Evolutionary conservation across 2,329 filamentous ascomycete species (phyloP), one percentile per base, ranked within the genome.

Genomic region (Pezicula carpinea): DNA sequence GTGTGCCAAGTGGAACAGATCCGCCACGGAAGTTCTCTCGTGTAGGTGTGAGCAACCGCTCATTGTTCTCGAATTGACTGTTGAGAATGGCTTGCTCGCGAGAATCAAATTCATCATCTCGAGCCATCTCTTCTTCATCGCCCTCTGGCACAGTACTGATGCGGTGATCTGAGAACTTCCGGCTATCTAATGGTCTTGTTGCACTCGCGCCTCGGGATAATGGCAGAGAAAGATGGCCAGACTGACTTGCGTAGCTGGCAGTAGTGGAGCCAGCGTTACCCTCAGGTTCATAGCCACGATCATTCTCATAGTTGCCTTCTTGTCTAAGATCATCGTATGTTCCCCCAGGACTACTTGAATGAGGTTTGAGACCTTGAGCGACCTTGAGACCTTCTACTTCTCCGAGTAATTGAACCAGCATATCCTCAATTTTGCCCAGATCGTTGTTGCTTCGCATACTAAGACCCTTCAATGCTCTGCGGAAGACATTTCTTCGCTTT

Each of bases 401-500:
- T 43, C 83, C 87, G 17, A 99, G 80, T 18, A 99, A 78, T 63
- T 96, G 90, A 66, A 93, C 87, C 29, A 99, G 78, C 86, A 93
- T 92, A 51, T 89, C 86, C 65, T 93, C 89, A 52, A 96, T 96
- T 58, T 89, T 87, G 54, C 83, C 81, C 43, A 96, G 78, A 58
- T 99, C 93, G 59, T 87, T 92, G 6, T 86, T 83, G 43, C 89
- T 92, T 71, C 93, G 95, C 62, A 86, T 79, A 58, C 89, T 89
- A 42, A 99, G 74, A 3, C 91, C 91, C 64, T 95, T 92, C 42
- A 99, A 74, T n/a, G 93, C 93, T 53, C 92, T 83, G 59, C 86
- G 87, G 71, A 97, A 93, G n/a, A 99, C 80, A 62, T 89, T 96
- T 68, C 89, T 87, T 63, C 89, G 90, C 78, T 96, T 96, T 38